These are phyloP conservation scores for Crotalaria pallida DNA, from an alignment of 306 rosid species.

Conservation along the genomic window DNA sequence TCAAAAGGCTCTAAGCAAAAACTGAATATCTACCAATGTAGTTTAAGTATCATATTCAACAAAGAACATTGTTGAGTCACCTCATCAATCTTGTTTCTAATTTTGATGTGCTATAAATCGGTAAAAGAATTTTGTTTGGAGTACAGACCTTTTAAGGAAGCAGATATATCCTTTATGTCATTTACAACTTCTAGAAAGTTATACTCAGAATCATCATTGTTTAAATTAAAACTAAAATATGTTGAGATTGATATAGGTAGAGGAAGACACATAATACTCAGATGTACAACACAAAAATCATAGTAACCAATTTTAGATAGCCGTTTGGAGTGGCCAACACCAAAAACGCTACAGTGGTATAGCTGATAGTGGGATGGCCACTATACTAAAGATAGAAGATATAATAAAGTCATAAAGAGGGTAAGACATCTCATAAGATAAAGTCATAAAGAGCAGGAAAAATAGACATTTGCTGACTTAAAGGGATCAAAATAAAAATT, in stretches of 20 bases:
- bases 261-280: background rate
- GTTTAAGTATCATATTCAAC: background rate
- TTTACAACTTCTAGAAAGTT: background rate
- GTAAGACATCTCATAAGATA: background rate
- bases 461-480: background rate
- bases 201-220: background rate
- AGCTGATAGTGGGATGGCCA: background rate
- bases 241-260: background rate
- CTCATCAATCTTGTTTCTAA: background rate
- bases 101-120: background rate
- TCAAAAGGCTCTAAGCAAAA: background rate
- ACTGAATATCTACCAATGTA: background rate
- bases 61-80: background rate
- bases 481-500: background rate
- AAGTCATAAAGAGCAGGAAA: background rate
- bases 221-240: background rate
- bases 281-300: no score
- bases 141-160: background rate
- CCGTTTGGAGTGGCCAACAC: background rate
- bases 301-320: background rate
- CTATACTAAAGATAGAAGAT: no score
- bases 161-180: conserved; percentile 2
- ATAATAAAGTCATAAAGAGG: background rate
- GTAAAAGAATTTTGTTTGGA: background rate
- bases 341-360: background rate